phyloP scores from a whole-genome alignment of 495 filamentous ascomycete species.

The Trichodelitschia bisporula region DNA sequence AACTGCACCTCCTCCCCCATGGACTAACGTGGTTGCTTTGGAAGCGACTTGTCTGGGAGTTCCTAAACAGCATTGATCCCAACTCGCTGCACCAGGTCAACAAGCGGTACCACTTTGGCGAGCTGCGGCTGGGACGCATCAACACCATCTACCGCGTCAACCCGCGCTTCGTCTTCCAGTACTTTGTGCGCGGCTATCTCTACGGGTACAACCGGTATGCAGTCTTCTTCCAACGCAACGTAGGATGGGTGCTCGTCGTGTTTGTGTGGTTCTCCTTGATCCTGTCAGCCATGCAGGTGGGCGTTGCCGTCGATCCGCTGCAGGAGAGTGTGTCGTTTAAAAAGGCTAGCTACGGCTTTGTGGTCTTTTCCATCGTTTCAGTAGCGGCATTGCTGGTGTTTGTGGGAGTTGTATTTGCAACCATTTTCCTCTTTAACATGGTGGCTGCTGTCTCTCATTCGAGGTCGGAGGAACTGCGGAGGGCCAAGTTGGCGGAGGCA shows the following conservation, averaged over 20 bases:
- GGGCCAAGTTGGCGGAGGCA: no score
- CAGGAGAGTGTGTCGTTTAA: neutral
- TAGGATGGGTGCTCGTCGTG: neutral
- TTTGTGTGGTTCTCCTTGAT: neutral
- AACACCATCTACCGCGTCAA: slow-evolving; percentile 1
- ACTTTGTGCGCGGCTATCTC: slow-evolving; percentile 1
- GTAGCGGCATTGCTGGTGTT: slow-evolving; percentile 5
- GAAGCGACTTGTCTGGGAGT: neutral
- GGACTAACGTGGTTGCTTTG: slow-evolving; percentile 1
- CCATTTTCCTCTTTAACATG: slow-evolving; percentile 11
- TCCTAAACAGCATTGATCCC: neutral
- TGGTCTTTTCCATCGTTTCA: slow-evolving; percentile 1
- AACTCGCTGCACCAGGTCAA: slow-evolving; percentile 1
- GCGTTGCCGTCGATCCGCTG: neutral
- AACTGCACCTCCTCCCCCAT: neutral
- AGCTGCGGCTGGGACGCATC: slow-evolving; percentile 2
- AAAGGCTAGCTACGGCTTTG: slow-evolving; percentile 1
- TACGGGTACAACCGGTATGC: slow-evolving; percentile 2
- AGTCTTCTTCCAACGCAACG: neutral
- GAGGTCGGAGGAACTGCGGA: slow-evolving; percentile 3
- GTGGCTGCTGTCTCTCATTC: slow-evolving; percentile 6
- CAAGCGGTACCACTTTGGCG: slow-evolving; percentile 1
- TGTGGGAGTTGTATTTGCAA: slow-evolving; percentile 5
- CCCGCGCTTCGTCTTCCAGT: neutral
- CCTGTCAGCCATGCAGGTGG: slow-evolving; percentile 1